Base-by-base conservation (phyloP, 2,329 filamentous ascomycete species). In the Colletotrichum sublineola region DNA sequence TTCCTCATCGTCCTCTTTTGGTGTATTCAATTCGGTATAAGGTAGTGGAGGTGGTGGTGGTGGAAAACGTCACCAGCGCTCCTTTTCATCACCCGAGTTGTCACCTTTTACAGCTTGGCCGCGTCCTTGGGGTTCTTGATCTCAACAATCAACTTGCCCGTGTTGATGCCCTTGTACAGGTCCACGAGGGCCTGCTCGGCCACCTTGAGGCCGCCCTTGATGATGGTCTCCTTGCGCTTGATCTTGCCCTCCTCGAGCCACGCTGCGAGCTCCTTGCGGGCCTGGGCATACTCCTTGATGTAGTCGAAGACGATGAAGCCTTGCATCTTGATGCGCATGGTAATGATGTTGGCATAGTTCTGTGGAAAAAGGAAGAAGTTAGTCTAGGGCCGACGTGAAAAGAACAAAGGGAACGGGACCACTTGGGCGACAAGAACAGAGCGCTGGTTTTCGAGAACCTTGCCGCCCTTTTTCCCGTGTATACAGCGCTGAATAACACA, bases 291-390 rank as follows among this genome's bases (percentile, higher is more conserved):
- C 77, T 91, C 85, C 64, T 87, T 82, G 5, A 80, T 81, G 77
- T 87, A 93, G 79, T 95, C 93, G 67, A 93, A 88, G 61, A 94
- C 88, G 74, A 95, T 91, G 81, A 95, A 95, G 0, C 92, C 92
- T 82, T 92, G 86, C 85, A 93, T 89, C 65, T 83, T 86, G 77
- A 90, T 87, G 72, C 89, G 82, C 85, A 89, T 89, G 7, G 82
- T 79, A 55, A 88, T 82, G 65, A 88, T 83, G 80, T 86, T 86
- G 63, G 81, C 79, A 77, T 88, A 86, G 78, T 89, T 87, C 81
- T 86, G 77, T 1, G 44, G 18, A 8, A 20, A 15, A 12, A 2
- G 40, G 40, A 2, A 60, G 74, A 62, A 77, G 52, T 77, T 50
- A 71, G 65, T 38, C 6, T 6, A 12, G 20, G 20, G 20, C 20